Evolutionary conservation across 257 asterid species (phyloP).

Genomic region (Solanum infundibuliforme): DNA sequence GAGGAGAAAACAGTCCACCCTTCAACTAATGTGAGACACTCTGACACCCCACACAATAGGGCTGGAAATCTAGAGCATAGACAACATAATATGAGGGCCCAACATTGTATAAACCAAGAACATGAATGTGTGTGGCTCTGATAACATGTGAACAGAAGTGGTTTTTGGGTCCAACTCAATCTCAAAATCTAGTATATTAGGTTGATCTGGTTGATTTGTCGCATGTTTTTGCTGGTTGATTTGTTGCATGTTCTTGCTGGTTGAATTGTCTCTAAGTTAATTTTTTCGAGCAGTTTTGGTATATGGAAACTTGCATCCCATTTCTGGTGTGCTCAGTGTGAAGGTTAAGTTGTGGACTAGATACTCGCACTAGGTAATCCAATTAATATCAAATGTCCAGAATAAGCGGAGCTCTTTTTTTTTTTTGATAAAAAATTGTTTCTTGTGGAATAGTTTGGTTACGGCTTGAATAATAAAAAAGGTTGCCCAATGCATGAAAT

Average conservation of each 20-base stretch:
- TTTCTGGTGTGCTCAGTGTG: background rate
- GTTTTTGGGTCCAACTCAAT: background rate
- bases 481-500: background rate
- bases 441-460: background rate
- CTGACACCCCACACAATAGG: background rate
- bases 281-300: background rate
- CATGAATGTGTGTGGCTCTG: background rate
- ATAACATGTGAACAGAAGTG: background rate
- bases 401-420: background rate
- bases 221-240: background rate
- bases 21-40: background rate
- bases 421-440: background rate
- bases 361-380: background rate
- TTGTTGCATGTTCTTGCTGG: background rate
- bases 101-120: background rate
- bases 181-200: background rate
- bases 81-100: background rate
- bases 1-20: background rate
- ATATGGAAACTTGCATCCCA: background rate
- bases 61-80: background rate
- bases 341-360: background rate
- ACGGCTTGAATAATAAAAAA: background rate
- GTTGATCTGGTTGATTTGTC: background rate
- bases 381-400: background rate
- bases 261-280: background rate